These are phyloP conservation scores for Acer yangbiense DNA, from an alignment of 345 rosid species.

Conservation along the genomic window DNA sequence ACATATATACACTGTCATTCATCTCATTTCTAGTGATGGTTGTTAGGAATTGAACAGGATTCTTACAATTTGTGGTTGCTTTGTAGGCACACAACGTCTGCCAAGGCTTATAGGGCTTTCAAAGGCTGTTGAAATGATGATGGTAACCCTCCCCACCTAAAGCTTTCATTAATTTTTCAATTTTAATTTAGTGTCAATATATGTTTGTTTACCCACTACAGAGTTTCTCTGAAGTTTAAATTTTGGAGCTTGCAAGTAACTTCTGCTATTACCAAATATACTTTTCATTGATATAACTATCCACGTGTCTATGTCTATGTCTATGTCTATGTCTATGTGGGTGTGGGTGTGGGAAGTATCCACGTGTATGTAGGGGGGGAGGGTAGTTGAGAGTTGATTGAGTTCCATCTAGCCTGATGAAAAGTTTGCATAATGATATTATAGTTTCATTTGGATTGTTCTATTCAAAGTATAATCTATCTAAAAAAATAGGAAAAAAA, in stretches of 20 bases:
- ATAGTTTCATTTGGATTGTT: neutral
- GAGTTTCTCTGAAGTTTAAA: neutral
- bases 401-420: neutral
- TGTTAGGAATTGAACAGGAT: slow-evolving; percentile 14
- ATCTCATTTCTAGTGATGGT: slow-evolving; percentile 12
- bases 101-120: slow-evolving; percentile 92
- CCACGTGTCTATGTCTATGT: neutral
- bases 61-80: slow-evolving; percentile 16
- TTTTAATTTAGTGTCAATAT: neutral
- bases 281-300: neutral
- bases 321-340: neutral
- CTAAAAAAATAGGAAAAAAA: neutral
- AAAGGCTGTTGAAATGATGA: slow-evolving; percentile 85
- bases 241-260: slow-evolving; percentile 2
- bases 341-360: neutral
- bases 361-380: neutral
- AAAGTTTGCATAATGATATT: neutral
- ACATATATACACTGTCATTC: neutral
- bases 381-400: neutral
- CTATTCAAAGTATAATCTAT: neutral
- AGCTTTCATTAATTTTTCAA: neutral
- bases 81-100: slow-evolving; percentile 93
- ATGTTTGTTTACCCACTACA: neutral
- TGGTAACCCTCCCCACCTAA: slow-evolving; percentile 45
- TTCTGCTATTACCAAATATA: neutral